Base-by-base conservation (phyloP, 805 yeast genomes). In the Ogataea wickerhamii region DNA sequence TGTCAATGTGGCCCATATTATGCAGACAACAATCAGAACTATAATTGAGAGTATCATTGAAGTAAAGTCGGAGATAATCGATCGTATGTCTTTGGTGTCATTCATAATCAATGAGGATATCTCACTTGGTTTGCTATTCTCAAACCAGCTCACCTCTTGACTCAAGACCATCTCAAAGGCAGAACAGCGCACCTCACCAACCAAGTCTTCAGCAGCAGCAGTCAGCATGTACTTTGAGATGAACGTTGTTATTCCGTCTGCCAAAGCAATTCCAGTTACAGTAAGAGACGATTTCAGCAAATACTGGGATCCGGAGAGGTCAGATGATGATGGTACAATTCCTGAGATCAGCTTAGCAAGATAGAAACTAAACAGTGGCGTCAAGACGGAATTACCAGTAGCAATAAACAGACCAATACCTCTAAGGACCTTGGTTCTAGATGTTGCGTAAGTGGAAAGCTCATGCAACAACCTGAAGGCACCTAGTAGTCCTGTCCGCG, bases 281-380 rank as follows among this genome's bases (percentile, higher is more conserved):
- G 78, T 63, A 32, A 78, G 38, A 0, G 95, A 77, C 96, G 96
- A 87, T 51, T 71, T 73, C 5, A 71, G 40, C 39, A 71, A 51
- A 30, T 68, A 68, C 1, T 37, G 26, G 6, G 26, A 24, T 3
- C 49, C 8, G 1, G 63, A 45, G 1, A 61, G 48, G 2, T 65
- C 62, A 6, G 56, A 49, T 20, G 60, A 26, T 30, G 61, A 35
- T 43, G 83, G 78, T 7, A 85, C 68, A 51, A 87, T 75, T 11
- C 81, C 82, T 18, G 72, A 59, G 6, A 91, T 61, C 6, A 91
- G 61, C 42, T 78, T 78, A 1, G 97, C 76, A 45, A 89, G 78
- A 19, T 83, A 74, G 54, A 62, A 88, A 0, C 96, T 84, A 45
- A 93, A 87, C 0, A 85, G 61, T 0, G 98, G 97, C 41, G 78